Percentiles rank a stretch among this genome's conserved stretches.
Conservation (phyloP, 495 filamentous ascomycete genomes). For the Diplogelasinospora grovesii region DNA sequence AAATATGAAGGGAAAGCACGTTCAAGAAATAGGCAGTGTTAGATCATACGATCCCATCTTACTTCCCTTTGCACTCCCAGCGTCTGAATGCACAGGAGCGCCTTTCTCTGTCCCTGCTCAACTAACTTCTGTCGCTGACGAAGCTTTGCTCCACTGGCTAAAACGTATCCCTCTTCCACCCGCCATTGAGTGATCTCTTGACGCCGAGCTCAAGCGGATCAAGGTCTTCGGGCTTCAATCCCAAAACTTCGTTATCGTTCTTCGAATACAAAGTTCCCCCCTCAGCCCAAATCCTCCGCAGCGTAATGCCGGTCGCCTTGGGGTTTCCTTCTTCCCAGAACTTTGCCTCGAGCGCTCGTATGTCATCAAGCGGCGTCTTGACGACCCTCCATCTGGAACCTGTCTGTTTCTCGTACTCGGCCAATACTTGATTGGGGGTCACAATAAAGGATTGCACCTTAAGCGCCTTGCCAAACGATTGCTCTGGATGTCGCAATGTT, state of each 20-base stretch:
- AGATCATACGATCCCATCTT: too few relatives aligned
- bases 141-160: too few relatives aligned
- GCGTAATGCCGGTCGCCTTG: slow-evolving; percentile 47
- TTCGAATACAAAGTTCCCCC: slow-evolving; percentile 63
- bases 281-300: slow-evolving; percentile 64
- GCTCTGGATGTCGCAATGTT: slow-evolving; percentile 49
- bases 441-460: slow-evolving; percentile 66
- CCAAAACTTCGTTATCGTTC: slow-evolving; percentile 57
- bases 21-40: too few relatives aligned
- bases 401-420: slow-evolving; percentile 61
- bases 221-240: slow-evolving; percentile 35
- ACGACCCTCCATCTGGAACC: slow-evolving; percentile 48
- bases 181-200: slow-evolving; percentile 30
- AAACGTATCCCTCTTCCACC: slow-evolving; percentile 24
- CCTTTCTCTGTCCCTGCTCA: too few relatives aligned
- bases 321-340: slow-evolving; percentile 50
- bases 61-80: too few relatives aligned
- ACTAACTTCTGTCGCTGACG: background rate
- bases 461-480: slow-evolving; percentile 47
- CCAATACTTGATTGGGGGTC: slow-evolving; percentile 53
- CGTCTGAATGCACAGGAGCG: too few relatives aligned
- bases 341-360: slow-evolving; percentile 47
- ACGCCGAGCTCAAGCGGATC: slow-evolving; percentile 45
- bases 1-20: too few relatives aligned
- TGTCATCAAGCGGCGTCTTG: slow-evolving; percentile 43